Base-by-base conservation (phyloP, 345 rosid species). In the Euphorbia tirucalli region DNA sequence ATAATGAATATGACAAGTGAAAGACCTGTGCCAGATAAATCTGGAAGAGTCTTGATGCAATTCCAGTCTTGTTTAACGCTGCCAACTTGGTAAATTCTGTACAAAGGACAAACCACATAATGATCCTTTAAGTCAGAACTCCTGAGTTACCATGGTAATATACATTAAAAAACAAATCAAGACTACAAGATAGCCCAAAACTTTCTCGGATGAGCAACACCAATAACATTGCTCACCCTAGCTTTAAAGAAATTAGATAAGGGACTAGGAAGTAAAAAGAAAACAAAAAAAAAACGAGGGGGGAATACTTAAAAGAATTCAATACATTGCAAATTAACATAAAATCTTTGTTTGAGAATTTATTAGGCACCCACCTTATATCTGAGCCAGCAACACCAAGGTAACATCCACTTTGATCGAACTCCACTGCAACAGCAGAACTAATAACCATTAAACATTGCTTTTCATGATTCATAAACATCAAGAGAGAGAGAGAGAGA, bases 41-140 rank as follows among this genome's bases (percentile, higher is more conserved):
- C 99, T n/a, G 97, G 97, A 49, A 92, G 84, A 27, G 93, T 85
- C 82, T 86, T 95, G 71, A 95, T 70, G 62, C 92, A 85, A 81
- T 87, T 89, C 99, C 99, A 95, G 8, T 95, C 99, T 28, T 96
- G 86, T 82, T 89, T 92, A 46, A 95, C 99, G 75, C 88, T 90
- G 22, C 90, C 97, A 21, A 89, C 93, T 83, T 95, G 98, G 80
- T 86, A 90, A 32, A 95, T 77, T 78, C 99, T 92, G 83, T 70
- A 75, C 41, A 69, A 62, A 11, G 14, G 11, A 43, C 43, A 65
- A 39, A 21, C 57, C 32, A 59, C 44, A 6, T 6, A 5, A 41
- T 41, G 44, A 41, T 4, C 5, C 9, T 5, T 41, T 41, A 10
- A 11, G 11, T 41, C 44, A 41, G 11, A 41, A 41, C 7, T 27